Evolutionary conservation across 148 eudicot genomes (phyloP), one percentile per base, ranked within the genome.

Genomic region (Rhododendron henanense): DNA sequence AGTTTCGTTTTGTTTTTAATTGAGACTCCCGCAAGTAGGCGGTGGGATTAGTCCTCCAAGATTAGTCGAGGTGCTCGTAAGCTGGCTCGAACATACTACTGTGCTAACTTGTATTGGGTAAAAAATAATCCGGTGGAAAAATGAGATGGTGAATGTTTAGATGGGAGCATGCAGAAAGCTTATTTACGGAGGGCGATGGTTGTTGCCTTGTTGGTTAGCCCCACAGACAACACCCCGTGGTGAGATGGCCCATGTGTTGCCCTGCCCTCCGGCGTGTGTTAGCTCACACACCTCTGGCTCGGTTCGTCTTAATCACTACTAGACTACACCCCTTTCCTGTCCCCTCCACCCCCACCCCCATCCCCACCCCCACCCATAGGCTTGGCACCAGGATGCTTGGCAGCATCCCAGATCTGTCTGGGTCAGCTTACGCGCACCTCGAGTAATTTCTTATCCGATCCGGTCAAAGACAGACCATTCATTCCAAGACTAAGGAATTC

Each of bases 391-490:
- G 7, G 45, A 41, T 41, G 45, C 45, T 41, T 41, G 45, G 45
- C 1, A 41, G 45, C 45, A 41, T 41, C 4, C 15, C 57, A 0
- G 5, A 53, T 14, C 1, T 0, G 10, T 6, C 1, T 1, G 10
- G 3, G 0, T 25, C 15, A 67, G 5, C 0, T 67, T 10, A 25
- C 1, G 5, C 2, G 5, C 1, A 10, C 0, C 1, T n/a, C 0
- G 1, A 25, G 3, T 67, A 3, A 25, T 67, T 65, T 23, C 0
- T 2, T 35, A 2, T 4, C 0, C 9, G 19, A 13, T 71, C 5
- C 19, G 0, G 11, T 15, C 3, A 14, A 14, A 35, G 15, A 5
- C 10, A 33, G 0, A 33, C 1, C 0, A 13, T 33, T 7, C 3
- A 13, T 4, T 6, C 10, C 0, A 0, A 0, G 13, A n/a, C 31